Conservation (phyloP, 257 asterid species). For the Orobanche coerulescens region DNA sequence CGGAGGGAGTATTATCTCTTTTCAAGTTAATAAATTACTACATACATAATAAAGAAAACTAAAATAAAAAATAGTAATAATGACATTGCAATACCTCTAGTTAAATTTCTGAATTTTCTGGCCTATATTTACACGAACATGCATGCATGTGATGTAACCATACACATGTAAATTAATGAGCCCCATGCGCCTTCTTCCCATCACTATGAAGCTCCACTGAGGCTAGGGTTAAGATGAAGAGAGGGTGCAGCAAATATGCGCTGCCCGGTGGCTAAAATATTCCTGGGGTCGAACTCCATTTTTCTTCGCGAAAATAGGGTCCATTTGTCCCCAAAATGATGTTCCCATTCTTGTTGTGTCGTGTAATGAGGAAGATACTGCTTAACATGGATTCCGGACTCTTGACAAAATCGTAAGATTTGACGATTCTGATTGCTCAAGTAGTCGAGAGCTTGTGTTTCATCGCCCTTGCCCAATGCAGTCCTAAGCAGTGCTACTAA, state of each 20-base stretch:
- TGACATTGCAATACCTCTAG: background rate
- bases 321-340: constrained; percentile 70
- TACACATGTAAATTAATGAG: background rate
- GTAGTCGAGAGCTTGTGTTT: constrained; percentile 40
- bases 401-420: constrained; percentile 47
- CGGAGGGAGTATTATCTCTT: no score
- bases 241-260: constrained; percentile 45
- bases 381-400: constrained; percentile 37
- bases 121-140: constrained; percentile 14
- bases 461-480: constrained; percentile 51
- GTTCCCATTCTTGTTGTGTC: constrained; percentile 51
- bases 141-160: constrained; percentile 6
- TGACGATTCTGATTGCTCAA: constrained; percentile 43
- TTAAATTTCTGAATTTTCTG: background rate
- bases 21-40: no score
- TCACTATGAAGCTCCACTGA: constrained; percentile 32
- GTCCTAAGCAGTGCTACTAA: constrained; percentile 63
- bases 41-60: background rate
- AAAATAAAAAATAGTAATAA: background rate
- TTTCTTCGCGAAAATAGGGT: constrained; percentile 34
- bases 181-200: background rate
- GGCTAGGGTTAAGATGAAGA: constrained; percentile 27
- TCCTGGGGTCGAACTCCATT: constrained; percentile 53
- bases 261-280: constrained; percentile 67
- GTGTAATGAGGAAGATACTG: constrained; percentile 78